Percentiles rank a stretch among this genome's conserved stretches.
Conservation (phyloP, 163 green algal genomes). For the Scenedesmus sp. region DNA sequence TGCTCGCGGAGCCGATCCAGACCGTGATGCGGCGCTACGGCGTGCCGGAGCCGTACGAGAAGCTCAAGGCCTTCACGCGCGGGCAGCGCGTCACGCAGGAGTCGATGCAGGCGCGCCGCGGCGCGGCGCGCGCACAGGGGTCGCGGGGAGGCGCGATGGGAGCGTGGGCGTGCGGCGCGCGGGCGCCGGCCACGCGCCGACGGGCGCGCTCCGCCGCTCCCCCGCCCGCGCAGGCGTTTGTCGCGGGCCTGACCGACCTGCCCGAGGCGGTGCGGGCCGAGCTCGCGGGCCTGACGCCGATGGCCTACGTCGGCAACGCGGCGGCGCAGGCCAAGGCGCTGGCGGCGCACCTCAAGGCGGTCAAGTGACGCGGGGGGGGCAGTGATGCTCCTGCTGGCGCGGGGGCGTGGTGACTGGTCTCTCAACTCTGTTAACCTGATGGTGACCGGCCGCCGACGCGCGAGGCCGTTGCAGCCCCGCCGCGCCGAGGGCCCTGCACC, state of each 20-base stretch:
- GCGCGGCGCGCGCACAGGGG: slow-evolving; percentile 42
- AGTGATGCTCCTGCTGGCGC: no score
- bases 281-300: slow-evolving; percentile 83
- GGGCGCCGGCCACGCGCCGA: background rate
- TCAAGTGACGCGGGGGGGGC: no score
- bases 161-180: no score
- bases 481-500: no score
- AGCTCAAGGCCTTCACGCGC: slow-evolving; percentile 98
- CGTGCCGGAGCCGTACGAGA: slow-evolving; percentile 97
- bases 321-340: slow-evolving; percentile 61
- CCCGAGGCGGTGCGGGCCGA: slow-evolving; percentile 56
- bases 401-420: no score
- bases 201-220: no score
- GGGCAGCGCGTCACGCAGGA: slow-evolving; percentile 83
- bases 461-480: no score
- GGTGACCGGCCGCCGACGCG: no score
- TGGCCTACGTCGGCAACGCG: slow-evolving; percentile 94
- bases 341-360: slow-evolving; percentile 48
- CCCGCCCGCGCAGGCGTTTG: slow-evolving; percentile 71
- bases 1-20: slow-evolving; percentile 98
- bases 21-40: slow-evolving; percentile 84
- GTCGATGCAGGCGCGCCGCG: slow-evolving; percentile 67
- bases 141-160: no score
- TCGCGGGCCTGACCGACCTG: slow-evolving; percentile 80
- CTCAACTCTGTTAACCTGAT: no score